These are phyloP conservation scores for Musa acuminata DNA, from an alignment of 176 grass and related monocot species.

Conservation along the genomic window DNA sequence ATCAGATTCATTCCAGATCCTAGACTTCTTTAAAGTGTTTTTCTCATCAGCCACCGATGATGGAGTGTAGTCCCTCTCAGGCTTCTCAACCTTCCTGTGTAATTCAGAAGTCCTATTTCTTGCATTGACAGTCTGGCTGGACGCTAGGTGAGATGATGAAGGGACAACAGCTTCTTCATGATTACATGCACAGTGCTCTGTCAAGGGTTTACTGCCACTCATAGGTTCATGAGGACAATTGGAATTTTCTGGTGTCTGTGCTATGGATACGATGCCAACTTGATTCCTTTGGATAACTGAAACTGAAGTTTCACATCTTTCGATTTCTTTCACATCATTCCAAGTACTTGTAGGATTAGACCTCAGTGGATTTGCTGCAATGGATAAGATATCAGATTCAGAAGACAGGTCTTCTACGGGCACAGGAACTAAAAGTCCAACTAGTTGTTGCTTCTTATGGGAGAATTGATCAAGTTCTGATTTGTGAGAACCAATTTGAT, in stretches of 20 bases:
- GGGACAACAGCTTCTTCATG: not conserved
- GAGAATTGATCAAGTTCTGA: not conserved
- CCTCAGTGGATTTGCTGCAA: not conserved
- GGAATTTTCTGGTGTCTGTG: not conserved
- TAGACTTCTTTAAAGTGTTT: not conserved
- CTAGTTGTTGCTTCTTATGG: not conserved
- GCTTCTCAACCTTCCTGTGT: not conserved
- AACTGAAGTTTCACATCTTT: not conserved
- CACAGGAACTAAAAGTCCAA: not conserved
- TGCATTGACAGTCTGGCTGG: not conserved
- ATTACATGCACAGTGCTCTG: no score
- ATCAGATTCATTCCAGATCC: constrained; percentile 13
- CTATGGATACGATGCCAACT: not conserved
- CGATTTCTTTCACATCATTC: not conserved
- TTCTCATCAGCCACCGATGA: constrained; percentile 10
- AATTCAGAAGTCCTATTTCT: not conserved
- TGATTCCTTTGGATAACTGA: not conserved
- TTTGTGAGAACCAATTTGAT: constrained; percentile 14
- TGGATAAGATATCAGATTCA: not conserved
- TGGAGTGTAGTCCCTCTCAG: not conserved
- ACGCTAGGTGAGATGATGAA: not conserved
- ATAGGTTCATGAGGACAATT: not conserved
- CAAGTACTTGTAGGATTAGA: not conserved
- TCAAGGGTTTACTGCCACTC: no score
- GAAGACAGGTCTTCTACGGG: not conserved